Conservation (phyloP, 1,284 basidiomycete genomes). For the Phellopilus nigrolimitatus region DNA sequence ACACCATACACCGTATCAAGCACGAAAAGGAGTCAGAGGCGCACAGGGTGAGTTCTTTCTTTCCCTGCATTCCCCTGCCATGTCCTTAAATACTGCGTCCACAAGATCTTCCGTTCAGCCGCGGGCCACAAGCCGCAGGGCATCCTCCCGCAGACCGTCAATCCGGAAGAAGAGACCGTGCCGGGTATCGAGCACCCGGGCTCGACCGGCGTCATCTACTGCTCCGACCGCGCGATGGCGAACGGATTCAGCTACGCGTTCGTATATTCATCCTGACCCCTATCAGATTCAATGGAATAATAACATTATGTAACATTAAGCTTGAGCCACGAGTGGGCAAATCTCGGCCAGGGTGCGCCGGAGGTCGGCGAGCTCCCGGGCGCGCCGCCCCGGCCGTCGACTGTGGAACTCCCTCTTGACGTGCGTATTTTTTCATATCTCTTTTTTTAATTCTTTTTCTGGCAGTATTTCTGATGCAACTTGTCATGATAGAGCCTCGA, state of each 20-base stretch:
- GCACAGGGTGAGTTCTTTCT: constrained; percentile 54
- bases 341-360: constrained; percentile 84
- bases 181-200: constrained; percentile 79
- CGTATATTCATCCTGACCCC: constrained; percentile 1
- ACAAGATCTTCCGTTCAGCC: constrained; percentile 64
- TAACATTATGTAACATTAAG: constrained; percentile 28
- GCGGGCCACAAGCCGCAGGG: constrained; percentile 65
- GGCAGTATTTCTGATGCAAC: constrained; percentile 24
- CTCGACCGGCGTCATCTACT: constrained; percentile 80
- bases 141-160: constrained; percentile 58
- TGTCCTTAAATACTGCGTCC: neutral
- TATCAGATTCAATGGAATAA: neutral
- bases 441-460: neutral
- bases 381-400: constrained; percentile 60
- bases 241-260: constrained; percentile 81
- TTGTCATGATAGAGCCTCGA: constrained; percentile 62
- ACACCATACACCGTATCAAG: constrained; percentile 40
- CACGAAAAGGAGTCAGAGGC: constrained; percentile 82
- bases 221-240: constrained; percentile 82
- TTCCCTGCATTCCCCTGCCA: constrained; percentile 7
- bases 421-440: neutral
- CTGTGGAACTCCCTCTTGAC: constrained; percentile 61
- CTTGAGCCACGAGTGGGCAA: constrained; percentile 69
- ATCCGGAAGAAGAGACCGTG: constrained; percentile 77
- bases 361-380: constrained; percentile 83